These are phyloP conservation scores for Diplodia seriata DNA, from an alignment of 2,329 filamentous ascomycete genomes.

Conservation along the genomic window DNA sequence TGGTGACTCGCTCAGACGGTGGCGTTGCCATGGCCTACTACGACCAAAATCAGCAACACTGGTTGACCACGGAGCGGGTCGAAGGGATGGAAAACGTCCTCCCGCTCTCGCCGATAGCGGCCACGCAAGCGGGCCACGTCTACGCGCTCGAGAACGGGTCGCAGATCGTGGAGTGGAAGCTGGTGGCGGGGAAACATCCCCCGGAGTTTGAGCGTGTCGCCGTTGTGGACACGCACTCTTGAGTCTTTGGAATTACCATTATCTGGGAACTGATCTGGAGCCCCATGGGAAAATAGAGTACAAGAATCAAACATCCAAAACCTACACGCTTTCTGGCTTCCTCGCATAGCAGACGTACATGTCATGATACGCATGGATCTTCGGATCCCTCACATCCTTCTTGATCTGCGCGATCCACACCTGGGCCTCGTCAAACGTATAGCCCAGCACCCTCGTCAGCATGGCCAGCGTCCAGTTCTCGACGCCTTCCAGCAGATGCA, in stretches of 20 bases:
- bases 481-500: constrained; percentile 47
- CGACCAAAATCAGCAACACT: no score
- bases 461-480: constrained; percentile 49
- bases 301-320: no score
- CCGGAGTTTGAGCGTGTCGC: neutral
- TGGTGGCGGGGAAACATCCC: neutral
- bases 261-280: no score
- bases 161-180: neutral
- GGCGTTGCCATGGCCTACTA: no score
- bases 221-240: no score
- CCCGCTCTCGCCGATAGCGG: no score
- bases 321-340: neutral
- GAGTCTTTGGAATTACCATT: no score
- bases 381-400: constrained; percentile 19
- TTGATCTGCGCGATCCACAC: constrained; percentile 25
- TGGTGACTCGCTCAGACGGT: no score
- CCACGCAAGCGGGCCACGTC: no score
- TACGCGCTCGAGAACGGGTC: neutral
- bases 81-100: no score
- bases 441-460: constrained; percentile 39
- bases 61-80: no score
- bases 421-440: constrained; percentile 30
- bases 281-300: no score
- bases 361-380: constrained; percentile 26
- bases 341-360: constrained; percentile 25